Evolutionary conservation across 2,329 filamentous ascomycete species (phyloP).

Genomic region (Moelleriella libera): DNA sequence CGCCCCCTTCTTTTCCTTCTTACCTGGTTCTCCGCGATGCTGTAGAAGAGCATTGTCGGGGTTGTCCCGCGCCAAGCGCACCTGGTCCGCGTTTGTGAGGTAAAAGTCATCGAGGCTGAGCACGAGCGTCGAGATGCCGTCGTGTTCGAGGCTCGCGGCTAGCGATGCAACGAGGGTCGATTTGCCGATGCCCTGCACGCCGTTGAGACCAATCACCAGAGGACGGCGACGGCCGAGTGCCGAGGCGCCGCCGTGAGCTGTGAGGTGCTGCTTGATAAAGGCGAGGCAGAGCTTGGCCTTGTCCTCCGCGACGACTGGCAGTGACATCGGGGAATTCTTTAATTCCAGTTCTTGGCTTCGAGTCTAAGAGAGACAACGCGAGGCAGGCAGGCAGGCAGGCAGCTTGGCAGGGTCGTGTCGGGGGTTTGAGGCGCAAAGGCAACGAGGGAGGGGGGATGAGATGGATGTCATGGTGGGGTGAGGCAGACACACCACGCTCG

Average conservation of each 20-base stretch:
- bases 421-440: no score
- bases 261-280: not conserved
- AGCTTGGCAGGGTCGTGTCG: no score
- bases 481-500: no score
- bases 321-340: no score
- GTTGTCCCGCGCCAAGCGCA: conserved; percentile 47
- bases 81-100: conserved; percentile 56
- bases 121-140: conserved; percentile 51
- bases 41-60: conserved; percentile 63
- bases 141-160: conserved; percentile 40
- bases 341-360: no score
- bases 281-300: no score
- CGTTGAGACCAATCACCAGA: conserved; percentile 76
- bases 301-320: no score
- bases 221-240: conserved; percentile 30
- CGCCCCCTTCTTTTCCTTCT: not conserved
- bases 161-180: conserved; percentile 68
- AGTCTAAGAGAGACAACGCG: no score
- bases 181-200: conserved; percentile 85
- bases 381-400: no score
- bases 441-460: no score
- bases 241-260: not conserved
- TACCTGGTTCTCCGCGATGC: conserved; percentile 67
- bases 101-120: conserved; percentile 87
- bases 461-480: no score